Conservation (phyloP, 352 stramenopile species). For the Blastocystis sp. region DNA sequence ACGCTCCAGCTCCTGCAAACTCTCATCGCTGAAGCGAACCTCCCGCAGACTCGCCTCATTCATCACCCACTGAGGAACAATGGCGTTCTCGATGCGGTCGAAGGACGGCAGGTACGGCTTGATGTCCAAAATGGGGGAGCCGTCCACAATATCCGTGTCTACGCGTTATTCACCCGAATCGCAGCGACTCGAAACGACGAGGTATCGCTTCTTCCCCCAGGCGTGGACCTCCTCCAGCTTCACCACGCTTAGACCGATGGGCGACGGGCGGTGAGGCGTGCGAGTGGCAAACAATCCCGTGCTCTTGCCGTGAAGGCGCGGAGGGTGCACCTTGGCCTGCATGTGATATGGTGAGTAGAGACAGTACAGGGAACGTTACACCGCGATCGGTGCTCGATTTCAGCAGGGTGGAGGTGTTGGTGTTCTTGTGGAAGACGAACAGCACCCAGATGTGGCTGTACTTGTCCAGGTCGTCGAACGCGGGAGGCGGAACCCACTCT, state of each 20-base stretch:
- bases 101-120: conserved; percentile 79
- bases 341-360: neutral
- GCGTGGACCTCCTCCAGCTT: conserved; percentile 80
- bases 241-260: conserved; percentile 77
- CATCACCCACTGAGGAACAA: conserved; percentile 21
- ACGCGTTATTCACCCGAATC: conserved; percentile 75
- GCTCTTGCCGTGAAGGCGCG: conserved; percentile 78
- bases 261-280: conserved; percentile 81
- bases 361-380: conserved; percentile 56
- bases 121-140: conserved; percentile 82
- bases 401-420: conserved; percentile 77
- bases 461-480: conserved; percentile 80
- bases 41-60: neutral
- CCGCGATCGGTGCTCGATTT: conserved; percentile 61
- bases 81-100: conserved; percentile 68
- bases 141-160: conserved; percentile 81
- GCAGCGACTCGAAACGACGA: conserved; percentile 51
- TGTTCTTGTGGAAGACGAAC: conserved; percentile 86
- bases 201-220: conserved; percentile 66
- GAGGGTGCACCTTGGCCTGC: conserved; percentile 68
- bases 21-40: conserved; percentile 22
- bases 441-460: conserved; percentile 85
- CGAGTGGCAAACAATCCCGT: conserved; percentile 83
- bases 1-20: neutral
- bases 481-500: conserved; percentile 77